Conservation (phyloP, 164 flowering plant genomes). For the Nelumbo lutea region DNA sequence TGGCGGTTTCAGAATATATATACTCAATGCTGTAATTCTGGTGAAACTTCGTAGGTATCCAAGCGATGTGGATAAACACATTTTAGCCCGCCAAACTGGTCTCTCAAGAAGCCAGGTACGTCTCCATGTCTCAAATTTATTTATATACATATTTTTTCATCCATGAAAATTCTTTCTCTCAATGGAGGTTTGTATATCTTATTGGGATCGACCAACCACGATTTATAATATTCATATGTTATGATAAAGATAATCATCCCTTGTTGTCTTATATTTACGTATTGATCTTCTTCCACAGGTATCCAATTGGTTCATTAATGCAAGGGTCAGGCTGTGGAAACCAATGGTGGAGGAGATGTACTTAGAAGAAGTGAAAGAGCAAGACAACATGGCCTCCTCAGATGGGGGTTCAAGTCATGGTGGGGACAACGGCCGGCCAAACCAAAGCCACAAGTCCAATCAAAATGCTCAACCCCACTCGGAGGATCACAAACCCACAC, state of each 20-base stretch:
- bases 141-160: neutral
- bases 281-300: conserved; percentile 40
- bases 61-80: conserved; percentile 92
- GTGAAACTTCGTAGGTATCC: conserved; percentile 59
- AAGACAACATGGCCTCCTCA: conserved; percentile 30
- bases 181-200: neutral
- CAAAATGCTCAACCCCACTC: conserved; percentile 9
- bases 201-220: neutral
- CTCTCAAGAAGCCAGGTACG: conserved; percentile 97
- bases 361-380: conserved; percentile 79
- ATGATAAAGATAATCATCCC: too few species aligned
- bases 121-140: conserved; percentile 19
- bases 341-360: conserved; percentile 48
- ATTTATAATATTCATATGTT: neutral
- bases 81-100: conserved; percentile 93
- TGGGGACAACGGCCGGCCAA: conserved; percentile 23
- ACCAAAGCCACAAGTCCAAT: neutral
- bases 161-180: neutral
- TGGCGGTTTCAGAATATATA: too few species aligned
- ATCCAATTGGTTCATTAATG: conserved; percentile 30
- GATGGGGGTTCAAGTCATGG: conserved; percentile 27
- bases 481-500: conserved; percentile 59
- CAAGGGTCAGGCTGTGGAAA: conserved; percentile 82
- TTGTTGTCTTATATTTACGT: neutral
- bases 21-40: too few species aligned